Evolutionary conservation across 2,329 filamentous ascomycete genomes (phyloP), one percentile per base, ranked within the genome.

Genomic region (Beauveria scarabaeidicola): DNA sequence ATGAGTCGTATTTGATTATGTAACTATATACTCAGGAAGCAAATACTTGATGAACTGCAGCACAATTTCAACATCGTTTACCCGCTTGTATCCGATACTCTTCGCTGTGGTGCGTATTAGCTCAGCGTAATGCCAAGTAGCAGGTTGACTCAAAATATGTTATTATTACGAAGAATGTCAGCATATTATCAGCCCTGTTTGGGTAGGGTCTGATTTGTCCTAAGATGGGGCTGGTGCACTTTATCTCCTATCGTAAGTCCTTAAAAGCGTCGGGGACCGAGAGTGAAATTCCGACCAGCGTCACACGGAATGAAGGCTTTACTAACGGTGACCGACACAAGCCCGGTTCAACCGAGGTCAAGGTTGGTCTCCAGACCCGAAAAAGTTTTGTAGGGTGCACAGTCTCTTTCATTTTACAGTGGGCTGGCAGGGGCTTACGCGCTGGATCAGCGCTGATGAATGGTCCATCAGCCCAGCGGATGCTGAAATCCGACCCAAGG

Each of bases 261-360:
- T 60, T 54, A 19, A 25, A 32, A 4, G 46, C n/a, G 25, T 61
- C 60, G 60, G 60, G 29, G 51, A 61, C 60, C 60, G 60, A 61
- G 54, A 36, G 13, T 7, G 0, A 15, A 54, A 43, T 27, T 58
- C 55, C 54, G 60, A 58, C 41, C 17, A 47, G 17, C 32, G 29
- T 44, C 25, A 40, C 25, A 40, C 54, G 38, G 55, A 61, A 46
- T 21, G 19, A 54, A 61, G 59, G 52, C 23, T 52, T 57, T 40
- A 56, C 43, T 41, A 21, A 54, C 60, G 60, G 55, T 54, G 60
- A 61, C 60, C 60, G 60, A 61, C 55, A 58, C 60, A 61, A 61
- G 60, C 60, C 60, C 60, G 60, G 53, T 61, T 38, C 54, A 61
- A 61, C 60, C 55, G 60, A 61, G 60, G 60, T 61, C 60, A 54